Percentiles rank a stretch among this genome's conserved stretches.
Evolutionary conservation across 1,284 basidiomycete genomes (phyloP).

Genomic region (Papiliotrema laurentii): DNA sequence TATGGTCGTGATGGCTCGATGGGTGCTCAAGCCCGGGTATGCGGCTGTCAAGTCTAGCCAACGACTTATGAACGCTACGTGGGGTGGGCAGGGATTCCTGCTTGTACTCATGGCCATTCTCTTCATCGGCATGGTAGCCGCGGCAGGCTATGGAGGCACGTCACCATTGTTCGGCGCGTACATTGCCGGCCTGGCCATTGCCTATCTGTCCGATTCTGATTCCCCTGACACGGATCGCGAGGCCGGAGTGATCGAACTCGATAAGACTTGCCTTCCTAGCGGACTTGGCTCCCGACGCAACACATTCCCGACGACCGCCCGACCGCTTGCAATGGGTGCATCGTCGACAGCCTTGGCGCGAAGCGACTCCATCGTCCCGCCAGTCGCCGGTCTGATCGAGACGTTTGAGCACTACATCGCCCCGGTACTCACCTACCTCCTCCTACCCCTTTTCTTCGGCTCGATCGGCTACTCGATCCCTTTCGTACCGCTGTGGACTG

Average conservation of each 20-base stretch:
- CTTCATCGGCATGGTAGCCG: slow-evolving; percentile 34
- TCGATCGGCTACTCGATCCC: slow-evolving; percentile 57
- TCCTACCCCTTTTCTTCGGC: slow-evolving; percentile 57
- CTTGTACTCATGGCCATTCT: slow-evolving; percentile 28
- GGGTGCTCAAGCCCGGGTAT: slow-evolving; percentile 16
- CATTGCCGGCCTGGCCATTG: slow-evolving; percentile 46
- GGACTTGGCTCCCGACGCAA: background rate
- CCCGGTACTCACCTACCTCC: slow-evolving; percentile 45
- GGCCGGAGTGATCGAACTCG: background rate
- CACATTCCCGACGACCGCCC: background rate
- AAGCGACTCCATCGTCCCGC: no score
- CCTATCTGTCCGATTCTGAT: slow-evolving; percentile 20
- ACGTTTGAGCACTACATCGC: slow-evolving; percentile 44
- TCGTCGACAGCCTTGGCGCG: no score
- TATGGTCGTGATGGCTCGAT: slow-evolving; percentile 12
- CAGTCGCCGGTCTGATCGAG: slow-evolving; percentile 10
- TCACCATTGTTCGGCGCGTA: slow-evolving; percentile 52
- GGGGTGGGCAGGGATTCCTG: slow-evolving; percentile 18
- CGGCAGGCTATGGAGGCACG: slow-evolving; percentile 43
- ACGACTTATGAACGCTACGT: background rate
- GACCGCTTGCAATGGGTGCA: no score
- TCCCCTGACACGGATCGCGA: background rate
- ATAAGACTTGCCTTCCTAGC: background rate
- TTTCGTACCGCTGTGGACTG: slow-evolving; percentile 53
- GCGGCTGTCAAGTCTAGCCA: background rate